A percentile compares a stretch with the other conserved stretches of the same genome.
These are phyloP conservation scores for Trametes villosa DNA, from an alignment of 768 basidiomycete species.

Conservation along the genomic window DNA sequence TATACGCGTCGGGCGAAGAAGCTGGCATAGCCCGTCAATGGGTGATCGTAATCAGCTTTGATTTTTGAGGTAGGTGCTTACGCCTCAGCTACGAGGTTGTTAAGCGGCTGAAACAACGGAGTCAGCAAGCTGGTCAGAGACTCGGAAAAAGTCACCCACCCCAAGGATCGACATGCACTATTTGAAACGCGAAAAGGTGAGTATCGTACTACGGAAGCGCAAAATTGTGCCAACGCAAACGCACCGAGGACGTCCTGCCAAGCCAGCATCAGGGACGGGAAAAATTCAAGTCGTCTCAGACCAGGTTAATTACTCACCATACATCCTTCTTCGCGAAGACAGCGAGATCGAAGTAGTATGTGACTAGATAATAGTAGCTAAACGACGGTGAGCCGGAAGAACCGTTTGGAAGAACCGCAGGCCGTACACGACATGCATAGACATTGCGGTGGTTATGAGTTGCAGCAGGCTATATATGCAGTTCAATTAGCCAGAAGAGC, in stretches of 20 bases:
- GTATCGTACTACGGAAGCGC: too few relatives aligned
- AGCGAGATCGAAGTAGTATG: neutral
- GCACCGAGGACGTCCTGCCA: neutral
- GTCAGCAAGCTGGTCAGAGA: neutral
- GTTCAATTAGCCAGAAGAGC: neutral
- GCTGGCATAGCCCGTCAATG: neutral
- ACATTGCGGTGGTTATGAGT: neutral
- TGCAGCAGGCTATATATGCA: neutral
- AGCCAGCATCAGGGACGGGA: neutral
- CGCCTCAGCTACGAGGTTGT: neutral
- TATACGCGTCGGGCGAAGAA: neutral
- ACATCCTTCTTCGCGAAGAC: neutral
- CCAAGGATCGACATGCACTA: neutral
- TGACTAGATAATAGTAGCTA: conserved; percentile 9
- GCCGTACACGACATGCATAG: neutral
- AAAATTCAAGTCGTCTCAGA: too few relatives aligned
- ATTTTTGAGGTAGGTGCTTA: neutral
- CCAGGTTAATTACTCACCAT: neutral
- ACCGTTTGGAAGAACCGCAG: too few relatives aligned
- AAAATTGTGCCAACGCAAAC: too few relatives aligned
- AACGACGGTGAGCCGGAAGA: too few relatives aligned
- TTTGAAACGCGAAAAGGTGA: too few relatives aligned
- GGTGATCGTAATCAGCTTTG: neutral
- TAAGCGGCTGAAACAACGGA: neutral
- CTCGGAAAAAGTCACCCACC: neutral